Evolutionary conservation across 176 grass and related monocot genomes (phyloP).

Genomic region (Oryza punctata): DNA sequence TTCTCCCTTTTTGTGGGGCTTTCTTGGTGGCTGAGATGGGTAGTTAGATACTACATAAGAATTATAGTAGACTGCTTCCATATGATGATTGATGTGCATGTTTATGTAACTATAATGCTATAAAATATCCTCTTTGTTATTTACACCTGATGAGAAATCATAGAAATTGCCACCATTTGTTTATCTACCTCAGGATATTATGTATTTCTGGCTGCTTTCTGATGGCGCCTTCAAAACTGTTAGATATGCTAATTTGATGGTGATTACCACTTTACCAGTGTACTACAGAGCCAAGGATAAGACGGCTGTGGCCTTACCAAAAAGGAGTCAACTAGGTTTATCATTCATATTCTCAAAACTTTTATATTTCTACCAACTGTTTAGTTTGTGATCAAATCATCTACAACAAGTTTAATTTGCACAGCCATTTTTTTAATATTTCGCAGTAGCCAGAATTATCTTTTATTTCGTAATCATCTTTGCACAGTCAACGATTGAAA

Average conservation of each 20-base stretch:
- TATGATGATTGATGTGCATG: constrained; percentile 42
- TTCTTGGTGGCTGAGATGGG: constrained; percentile 32
- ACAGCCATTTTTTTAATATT: not conserved
- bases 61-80: constrained; percentile 42
- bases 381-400: not conserved
- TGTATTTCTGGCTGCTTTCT: not conserved
- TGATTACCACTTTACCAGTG: no score
- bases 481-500: no score
- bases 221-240: not conserved
- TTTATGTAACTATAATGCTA: constrained; percentile 38
- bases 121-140: constrained; percentile 29
- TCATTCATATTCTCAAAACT: no score
- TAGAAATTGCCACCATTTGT: constrained; percentile 2
- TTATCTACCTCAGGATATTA: not conserved
- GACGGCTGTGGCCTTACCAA: no score
- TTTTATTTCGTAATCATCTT: not conserved
- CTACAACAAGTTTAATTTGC: not conserved
- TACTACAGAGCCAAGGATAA: no score
- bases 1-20: constrained; percentile 11
- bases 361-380: no score
- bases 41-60: constrained; percentile 47
- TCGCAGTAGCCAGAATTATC: not conserved
- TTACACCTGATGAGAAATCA: constrained; percentile 28
- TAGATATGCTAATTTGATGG: no score
- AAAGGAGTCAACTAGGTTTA: no score